These are phyloP conservation scores for Penicillium sp. DNA, from an alignment of 2,329 filamentous ascomycete genomes.

Conservation along the genomic window DNA sequence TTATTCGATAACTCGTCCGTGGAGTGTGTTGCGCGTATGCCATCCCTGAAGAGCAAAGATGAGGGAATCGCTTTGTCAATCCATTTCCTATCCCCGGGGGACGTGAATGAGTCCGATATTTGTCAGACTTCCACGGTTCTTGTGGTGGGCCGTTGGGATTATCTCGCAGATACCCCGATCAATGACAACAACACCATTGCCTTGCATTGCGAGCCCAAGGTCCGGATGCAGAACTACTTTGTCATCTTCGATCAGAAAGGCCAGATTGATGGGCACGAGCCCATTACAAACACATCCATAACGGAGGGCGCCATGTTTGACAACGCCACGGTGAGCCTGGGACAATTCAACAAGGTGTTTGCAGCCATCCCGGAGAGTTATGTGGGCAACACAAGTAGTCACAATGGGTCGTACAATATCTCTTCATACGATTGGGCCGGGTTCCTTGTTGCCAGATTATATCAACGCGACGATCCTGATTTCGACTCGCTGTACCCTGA, in stretches of 20 bases:
- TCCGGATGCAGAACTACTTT: conserved; percentile 23
- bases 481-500: conserved; percentile 24
- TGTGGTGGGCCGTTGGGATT: conserved; percentile 34
- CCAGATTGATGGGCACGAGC: conserved; percentile 21
- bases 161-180: conserved; percentile 22
- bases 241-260: conserved; percentile 29
- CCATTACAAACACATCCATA: conserved; percentile 19
- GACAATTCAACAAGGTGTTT: conserved; percentile 37
- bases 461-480: conserved; percentile 24
- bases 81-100: conserved; percentile 30
- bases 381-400: conserved; percentile 23
- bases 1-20: conserved; percentile 23
- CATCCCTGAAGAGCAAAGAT: conserved; percentile 16
- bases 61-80: conserved; percentile 30
- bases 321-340: conserved; percentile 33
- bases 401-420: conserved; percentile 26
- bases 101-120: conserved; percentile 19
- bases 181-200: conserved; percentile 30
- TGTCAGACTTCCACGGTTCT: conserved; percentile 33
- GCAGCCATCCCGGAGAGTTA: conserved; percentile 33
- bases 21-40: conserved; percentile 29
- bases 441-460: conserved; percentile 32
- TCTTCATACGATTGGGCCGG: conserved; percentile 36
- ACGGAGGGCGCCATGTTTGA: conserved; percentile 28
- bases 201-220: conserved; percentile 30